Conservation (phyloP, 306 rosid species). For the Begonia peltatifolia region DNA sequence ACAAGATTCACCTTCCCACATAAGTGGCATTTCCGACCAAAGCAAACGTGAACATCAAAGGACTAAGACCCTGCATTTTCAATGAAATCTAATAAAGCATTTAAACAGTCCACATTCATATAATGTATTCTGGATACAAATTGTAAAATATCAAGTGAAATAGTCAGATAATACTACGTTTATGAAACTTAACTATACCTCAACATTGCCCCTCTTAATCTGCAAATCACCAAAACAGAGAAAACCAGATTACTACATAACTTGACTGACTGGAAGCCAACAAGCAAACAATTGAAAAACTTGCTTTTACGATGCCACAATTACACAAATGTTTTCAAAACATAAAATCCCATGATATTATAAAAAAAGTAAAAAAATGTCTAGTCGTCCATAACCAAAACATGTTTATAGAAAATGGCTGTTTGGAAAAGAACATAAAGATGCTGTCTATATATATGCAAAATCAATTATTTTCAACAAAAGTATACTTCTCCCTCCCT, state of each 20-base stretch:
- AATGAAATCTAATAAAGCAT: background rate
- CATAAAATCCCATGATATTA: no score
- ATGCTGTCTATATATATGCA: slow-evolving; percentile 2
- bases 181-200: slow-evolving; percentile 29
- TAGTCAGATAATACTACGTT: background rate
- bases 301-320: no score
- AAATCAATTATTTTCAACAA: background rate
- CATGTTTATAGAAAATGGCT: slow-evolving; percentile 7
- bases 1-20: slow-evolving; percentile 38
- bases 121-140: no score
- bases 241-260: slow-evolving; percentile 13
- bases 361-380: no score
- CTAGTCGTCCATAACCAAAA: background rate
- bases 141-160: background rate
- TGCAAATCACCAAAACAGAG: slow-evolving; percentile 30
- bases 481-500: no score
- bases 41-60: slow-evolving; percentile 79
- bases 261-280: background rate
- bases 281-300: no score
- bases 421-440: slow-evolving; percentile 6
- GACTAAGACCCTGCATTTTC: slow-evolving; percentile 75
- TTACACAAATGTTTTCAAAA: no score
- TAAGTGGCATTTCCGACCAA: slow-evolving; percentile 65
- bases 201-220: slow-evolving; percentile 67
- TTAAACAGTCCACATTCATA: no score